These are phyloP conservation scores for Colletotrichum eremochloae DNA, from an alignment of 2,329 filamentous ascomycete species.

Conservation along the genomic window DNA sequence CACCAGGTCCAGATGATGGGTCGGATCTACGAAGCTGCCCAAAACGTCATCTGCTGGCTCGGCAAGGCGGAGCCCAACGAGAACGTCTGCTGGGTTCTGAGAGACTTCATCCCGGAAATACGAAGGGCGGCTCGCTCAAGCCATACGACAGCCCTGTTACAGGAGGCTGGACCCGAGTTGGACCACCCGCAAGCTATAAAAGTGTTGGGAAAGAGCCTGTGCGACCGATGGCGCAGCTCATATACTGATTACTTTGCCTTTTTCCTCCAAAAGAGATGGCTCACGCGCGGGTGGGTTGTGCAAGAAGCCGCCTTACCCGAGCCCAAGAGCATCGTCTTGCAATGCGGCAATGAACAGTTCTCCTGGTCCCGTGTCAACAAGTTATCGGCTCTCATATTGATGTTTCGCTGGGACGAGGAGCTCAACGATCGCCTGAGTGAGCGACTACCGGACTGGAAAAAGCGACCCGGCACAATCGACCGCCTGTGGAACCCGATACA, in stretches of 20 bases:
- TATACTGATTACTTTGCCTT: slow-evolving; percentile 30
- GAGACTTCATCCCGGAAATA: slow-evolving; percentile 22
- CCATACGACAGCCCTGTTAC: slow-evolving; percentile 2
- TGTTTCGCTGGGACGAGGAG: slow-evolving; percentile 4
- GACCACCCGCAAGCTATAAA: not conserved
- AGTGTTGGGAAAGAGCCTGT: not conserved
- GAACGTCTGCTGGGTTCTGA: slow-evolving; percentile 41
- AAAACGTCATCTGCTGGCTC: slow-evolving; percentile 24
- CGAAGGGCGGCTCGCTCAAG: slow-evolving; percentile 3
- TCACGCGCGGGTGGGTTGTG: slow-evolving; percentile 45
- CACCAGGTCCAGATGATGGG: slow-evolving; percentile 44
- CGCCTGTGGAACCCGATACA: slow-evolving; percentile 23
- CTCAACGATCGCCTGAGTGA: not conserved
- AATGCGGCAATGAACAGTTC: slow-evolving; percentile 15
- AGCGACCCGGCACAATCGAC: slow-evolving; percentile 4
- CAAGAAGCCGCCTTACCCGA: slow-evolving; percentile 43
- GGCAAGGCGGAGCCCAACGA: slow-evolving; percentile 21
- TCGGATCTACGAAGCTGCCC: slow-evolving; percentile 40
- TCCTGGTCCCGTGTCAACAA: slow-evolving; percentile 21
- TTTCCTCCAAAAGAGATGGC: slow-evolving; percentile 41
- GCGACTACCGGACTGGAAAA: not conserved
- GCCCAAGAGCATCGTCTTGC: slow-evolving; percentile 17
- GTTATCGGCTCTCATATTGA: not conserved
- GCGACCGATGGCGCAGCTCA: slow-evolving; percentile 18
- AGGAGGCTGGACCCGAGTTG: slow-evolving; percentile 21